Evolutionary conservation across 2,329 filamentous ascomycete genomes (phyloP).

Genomic region (Huntiella bhutanensis): DNA sequence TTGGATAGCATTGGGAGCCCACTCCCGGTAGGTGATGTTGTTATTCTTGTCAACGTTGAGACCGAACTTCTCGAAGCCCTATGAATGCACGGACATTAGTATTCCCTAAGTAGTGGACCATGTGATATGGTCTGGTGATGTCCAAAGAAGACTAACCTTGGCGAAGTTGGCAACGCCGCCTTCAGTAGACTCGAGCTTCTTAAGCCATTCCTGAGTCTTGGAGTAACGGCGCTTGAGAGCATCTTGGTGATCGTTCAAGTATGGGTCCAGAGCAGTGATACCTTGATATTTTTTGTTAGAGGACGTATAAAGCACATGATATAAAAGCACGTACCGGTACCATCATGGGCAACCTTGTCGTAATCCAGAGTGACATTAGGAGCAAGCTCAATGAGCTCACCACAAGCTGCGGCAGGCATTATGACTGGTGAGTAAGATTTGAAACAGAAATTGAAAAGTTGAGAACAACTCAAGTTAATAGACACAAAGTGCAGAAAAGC

Average conservation of each 20-base stretch:
- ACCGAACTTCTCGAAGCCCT: slow-evolving; percentile 78
- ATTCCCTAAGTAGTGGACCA: background rate
- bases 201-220: slow-evolving; percentile 73
- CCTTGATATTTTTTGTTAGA: slow-evolving; percentile 30
- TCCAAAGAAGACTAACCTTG: slow-evolving; percentile 30
- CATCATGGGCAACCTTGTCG: slow-evolving; percentile 37
- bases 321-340: slow-evolving; percentile 39
- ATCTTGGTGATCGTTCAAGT: slow-evolving; percentile 68
- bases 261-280: slow-evolving; percentile 73
- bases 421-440: background rate
- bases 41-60: slow-evolving; percentile 66
- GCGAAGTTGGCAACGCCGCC: slow-evolving; percentile 87
- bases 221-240: slow-evolving; percentile 56
- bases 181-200: slow-evolving; percentile 62
- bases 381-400: slow-evolving; percentile 9
- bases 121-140: background rate
- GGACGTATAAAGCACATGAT: background rate
- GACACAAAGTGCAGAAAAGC: background rate
- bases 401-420: slow-evolving; percentile 9
- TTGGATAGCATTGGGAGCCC: slow-evolving; percentile 75
- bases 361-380: slow-evolving; percentile 11
- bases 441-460: background rate
- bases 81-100: background rate
- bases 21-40: slow-evolving; percentile 83
- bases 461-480: background rate